Evolutionary conservation across 768 basidiomycete species (phyloP), one percentile per base, ranked within the genome.

Genomic region (Paxillus involutus): DNA sequence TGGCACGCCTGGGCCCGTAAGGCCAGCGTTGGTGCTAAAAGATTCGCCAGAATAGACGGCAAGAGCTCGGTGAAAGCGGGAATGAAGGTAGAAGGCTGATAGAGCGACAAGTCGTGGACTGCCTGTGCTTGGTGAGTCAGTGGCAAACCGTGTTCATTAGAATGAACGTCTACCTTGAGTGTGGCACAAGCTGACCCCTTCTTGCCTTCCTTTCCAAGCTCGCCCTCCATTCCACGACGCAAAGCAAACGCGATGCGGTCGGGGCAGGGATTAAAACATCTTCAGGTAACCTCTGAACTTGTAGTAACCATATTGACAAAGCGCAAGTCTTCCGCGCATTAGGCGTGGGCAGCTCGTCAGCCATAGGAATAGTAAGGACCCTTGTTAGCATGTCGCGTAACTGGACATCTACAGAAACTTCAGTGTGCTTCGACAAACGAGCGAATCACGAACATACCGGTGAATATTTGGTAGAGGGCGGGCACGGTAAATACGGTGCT

Each of bases 321-420:
- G 88, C 89, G 54, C 81, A 91, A 1, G 91, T 93, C 67, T 94
- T 94, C n/a, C 91, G 83, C 11, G 88, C 81, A 64, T 92, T 92
- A 6, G 88, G 88, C 6, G 90, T 91, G 3, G 90, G 91, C 0
- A 94, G 70, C 26, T 79, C 74, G 5, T 79, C 73, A 0, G 87
- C 80, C 19, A 91, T 73, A 3, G 90, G 90, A 55, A 94, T 90
- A 6, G 85, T 82, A 9, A 93, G 73, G 10, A 88, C 75, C 11
- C 79, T 77, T 2, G 82, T 80, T 33, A 93, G 67, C 52, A 94
- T 80, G 30, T 73, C 72, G 17, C 75, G 68, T 5, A 91, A 76
- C 55, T 90, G 81, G 24, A 64, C 68, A 49, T 85, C 89, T 90
- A 62, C 44, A 37, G 6, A 54, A 44, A 43, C 16, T 43, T 49